phyloP scores from a whole-genome alignment of 306 rosid species.

The Hippophae gyantsensis region DNA sequence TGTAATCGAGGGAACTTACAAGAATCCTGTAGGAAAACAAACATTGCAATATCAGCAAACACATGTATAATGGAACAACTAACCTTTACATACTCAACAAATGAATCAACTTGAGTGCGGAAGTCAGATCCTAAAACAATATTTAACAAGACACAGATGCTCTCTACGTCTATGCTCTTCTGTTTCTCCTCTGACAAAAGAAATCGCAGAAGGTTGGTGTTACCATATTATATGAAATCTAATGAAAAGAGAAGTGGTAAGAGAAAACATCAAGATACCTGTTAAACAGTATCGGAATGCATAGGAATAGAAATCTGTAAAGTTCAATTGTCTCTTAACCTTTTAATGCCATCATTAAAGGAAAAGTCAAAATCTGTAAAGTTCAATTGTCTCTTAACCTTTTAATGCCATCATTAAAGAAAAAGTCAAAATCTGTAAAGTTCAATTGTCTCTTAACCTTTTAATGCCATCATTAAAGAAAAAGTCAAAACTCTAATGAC shows the following conservation, averaged over 20 bases:
- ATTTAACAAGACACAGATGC: slow-evolving; percentile 75
- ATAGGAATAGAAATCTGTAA: slow-evolving; percentile 81
- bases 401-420: slow-evolving; percentile 16
- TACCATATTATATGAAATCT: slow-evolving; percentile 3
- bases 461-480: neutral
- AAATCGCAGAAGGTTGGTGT: slow-evolving; percentile 15
- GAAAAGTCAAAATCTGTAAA: slow-evolving; percentile 46
- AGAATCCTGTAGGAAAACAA: neutral
- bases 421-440: slow-evolving; percentile 30
- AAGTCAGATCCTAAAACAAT: slow-evolving; percentile 77
- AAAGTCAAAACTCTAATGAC: slow-evolving; percentile 18
- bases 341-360: slow-evolving; percentile 6
- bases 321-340: slow-evolving; percentile 79
- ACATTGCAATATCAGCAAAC: slow-evolving; percentile 4
- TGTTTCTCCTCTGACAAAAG: slow-evolving; percentile 85
- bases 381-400: slow-evolving; percentile 80
- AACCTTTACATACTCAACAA: slow-evolving; percentile 85
- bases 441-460: too few relatives aligned
- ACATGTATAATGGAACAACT: slow-evolving; percentile 15
- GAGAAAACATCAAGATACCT: slow-evolving; percentile 35
- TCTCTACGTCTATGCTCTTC: slow-evolving; percentile 96
- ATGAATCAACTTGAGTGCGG: slow-evolving; percentile 59
- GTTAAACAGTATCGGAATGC: slow-evolving; percentile 94
- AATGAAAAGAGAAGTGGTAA: slow-evolving; percentile 6
- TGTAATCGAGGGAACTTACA: neutral